Evolutionary conservation across 2,329 filamentous ascomycete species (phyloP), one percentile per base, ranked within the genome.

Genomic region (Fusarium concolor): DNA sequence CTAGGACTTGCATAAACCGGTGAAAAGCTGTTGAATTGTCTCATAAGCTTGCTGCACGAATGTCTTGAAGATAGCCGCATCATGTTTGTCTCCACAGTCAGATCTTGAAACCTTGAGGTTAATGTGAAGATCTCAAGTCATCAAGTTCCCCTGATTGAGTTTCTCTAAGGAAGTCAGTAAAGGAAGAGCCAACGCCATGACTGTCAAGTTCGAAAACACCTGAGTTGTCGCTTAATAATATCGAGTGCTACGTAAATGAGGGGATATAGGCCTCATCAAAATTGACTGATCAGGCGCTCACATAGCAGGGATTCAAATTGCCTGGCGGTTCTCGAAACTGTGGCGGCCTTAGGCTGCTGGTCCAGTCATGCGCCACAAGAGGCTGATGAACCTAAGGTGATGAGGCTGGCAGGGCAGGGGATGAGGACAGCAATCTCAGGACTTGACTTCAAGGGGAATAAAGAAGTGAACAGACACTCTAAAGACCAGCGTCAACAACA

Each of bases 351-450:
- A 71, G 71, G 67, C 59, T 29, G 8, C 28, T 9, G 5, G 15
- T 20, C n/a, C 10, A 33, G 38, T 33, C 42, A 37, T 45, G 56
- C 37, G 53, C 53, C 59, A 64, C 58, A 65, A 35, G 61, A 61
- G 56, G 61, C 66, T 67, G 53, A 9, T 67, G 61, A 56, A 35
- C 35, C 59, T 50, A 54, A 41, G 50, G 50, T 54, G 56, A 55
- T 66, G 67, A 74, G 66, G 70, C 70, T 74, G 60, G 39, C 39
- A 59, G 31, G 26, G 26, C 26, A 26, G 26, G 29, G 18, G 39
- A 45, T 12, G 68, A 74, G 71, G 71, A 68, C 71, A 71, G 60
- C 60, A 54, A 35, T 43, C 47, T 50, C 53, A 57, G 57, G 58
- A 57, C 67, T 51, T 66, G 14, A 17, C 29, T 31, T 31, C 65